Conservation (phyloP, 202 grass and related monocot species). For the Panicum hallii region DNA sequence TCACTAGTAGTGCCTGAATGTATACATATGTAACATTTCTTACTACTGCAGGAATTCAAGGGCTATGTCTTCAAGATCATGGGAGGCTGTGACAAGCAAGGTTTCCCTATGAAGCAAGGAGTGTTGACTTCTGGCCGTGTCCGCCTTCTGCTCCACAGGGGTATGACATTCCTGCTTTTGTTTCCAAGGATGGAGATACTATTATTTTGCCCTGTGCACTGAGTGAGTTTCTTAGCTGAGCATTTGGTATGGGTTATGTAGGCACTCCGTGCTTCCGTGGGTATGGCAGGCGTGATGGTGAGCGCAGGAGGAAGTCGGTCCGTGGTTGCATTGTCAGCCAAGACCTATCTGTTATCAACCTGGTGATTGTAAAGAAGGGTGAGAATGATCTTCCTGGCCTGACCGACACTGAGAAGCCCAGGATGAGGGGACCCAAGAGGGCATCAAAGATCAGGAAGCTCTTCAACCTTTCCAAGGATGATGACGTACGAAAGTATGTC, state of each 20-base stretch:
- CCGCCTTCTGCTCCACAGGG: conserved; percentile 69
- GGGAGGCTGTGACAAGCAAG: conserved; percentile 84
- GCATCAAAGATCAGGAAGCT: conserved; percentile 78
- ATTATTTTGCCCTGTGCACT: not conserved
- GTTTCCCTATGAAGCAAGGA: conserved; percentile 81
- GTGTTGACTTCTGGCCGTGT: conserved; percentile 62
- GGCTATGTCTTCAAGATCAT: conserved; percentile 88
- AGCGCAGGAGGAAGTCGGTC: conserved; percentile 72
- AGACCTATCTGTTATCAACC: conserved; percentile 71
- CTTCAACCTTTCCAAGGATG: conserved; percentile 80
- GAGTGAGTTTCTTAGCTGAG: not conserved
- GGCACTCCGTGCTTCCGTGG: conserved; percentile 80
- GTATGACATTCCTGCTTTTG: conserved; percentile 23
- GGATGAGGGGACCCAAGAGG: conserved; percentile 86
- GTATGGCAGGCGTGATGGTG: conserved; percentile 70
- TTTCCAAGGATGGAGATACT: not conserved
- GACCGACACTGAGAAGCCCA: conserved; percentile 74
- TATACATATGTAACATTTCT: not conserved
- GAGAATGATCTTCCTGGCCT: conserved; percentile 74
- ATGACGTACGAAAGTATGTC: conserved; percentile 77
- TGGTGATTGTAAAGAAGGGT: conserved; percentile 78
- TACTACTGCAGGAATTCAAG: conserved; percentile 64
- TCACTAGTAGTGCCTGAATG: not conserved
- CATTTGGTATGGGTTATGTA: not conserved
- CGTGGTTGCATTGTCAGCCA: conserved; percentile 81